Evolutionary conservation across 768 basidiomycete genomes (phyloP).

Genomic region (Russula foetens): DNA sequence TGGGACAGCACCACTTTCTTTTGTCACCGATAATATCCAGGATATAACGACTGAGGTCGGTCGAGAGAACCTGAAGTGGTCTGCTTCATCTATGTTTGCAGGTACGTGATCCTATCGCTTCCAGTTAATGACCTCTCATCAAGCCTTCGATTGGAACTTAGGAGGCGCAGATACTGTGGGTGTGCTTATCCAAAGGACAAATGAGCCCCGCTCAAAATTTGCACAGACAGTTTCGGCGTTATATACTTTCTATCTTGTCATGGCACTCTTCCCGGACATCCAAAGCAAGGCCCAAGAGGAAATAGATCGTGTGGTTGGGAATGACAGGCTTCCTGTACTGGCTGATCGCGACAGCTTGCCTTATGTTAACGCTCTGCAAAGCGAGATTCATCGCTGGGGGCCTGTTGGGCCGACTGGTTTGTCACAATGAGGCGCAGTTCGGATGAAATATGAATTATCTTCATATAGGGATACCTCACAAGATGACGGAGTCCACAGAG

Average conservation of each 20-base stretch:
- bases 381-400: conserved; percentile 18
- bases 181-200: not conserved
- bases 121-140: not conserved
- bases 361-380: conserved; percentile 13
- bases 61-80: conserved; percentile 2
- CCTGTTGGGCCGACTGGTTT: conserved; percentile 10
- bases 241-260: conserved; percentile 14
- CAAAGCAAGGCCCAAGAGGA: conserved; percentile 18
- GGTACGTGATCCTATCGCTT: not conserved
- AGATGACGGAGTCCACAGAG: not conserved
- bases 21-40: conserved; percentile 4
- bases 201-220: not conserved
- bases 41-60: not conserved
- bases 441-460: not conserved
- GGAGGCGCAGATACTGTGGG: conserved; percentile 17
- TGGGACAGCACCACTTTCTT: not conserved
- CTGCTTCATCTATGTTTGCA: conserved; percentile 6
- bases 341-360: conserved; percentile 17
- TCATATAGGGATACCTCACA: conserved; percentile 1
- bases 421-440: not conserved
- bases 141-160: not conserved
- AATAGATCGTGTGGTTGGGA: conserved; percentile 18
- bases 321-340: conserved; percentile 12
- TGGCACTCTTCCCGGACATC: conserved; percentile 18
- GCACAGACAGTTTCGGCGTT: conserved; percentile 8